A percentile compares a stretch with the other conserved stretches of the same genome.
Conservation (phyloP, 1,284 basidiomycete genomes). For the Tilletia horrida region DNA sequence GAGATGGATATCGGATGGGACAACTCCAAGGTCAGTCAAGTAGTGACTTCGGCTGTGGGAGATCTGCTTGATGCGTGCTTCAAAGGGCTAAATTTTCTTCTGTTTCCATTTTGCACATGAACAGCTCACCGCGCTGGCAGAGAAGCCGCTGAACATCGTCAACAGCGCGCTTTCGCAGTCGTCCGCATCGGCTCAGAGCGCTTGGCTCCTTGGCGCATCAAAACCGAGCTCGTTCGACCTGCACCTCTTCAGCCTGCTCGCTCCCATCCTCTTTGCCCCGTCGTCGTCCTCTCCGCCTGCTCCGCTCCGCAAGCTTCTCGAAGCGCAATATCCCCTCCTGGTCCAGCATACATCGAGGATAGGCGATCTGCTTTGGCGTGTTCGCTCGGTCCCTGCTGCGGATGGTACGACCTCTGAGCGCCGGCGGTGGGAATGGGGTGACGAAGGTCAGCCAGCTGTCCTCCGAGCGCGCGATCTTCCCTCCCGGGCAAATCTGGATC, state of each 20-base stretch:
- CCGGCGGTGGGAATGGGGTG: neutral
- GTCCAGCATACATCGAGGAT: neutral
- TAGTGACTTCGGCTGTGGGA: too few species aligned
- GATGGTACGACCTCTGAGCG: neutral
- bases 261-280: neutral
- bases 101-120: neutral
- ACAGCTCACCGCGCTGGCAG: neutral
- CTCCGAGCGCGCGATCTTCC: neutral
- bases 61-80: neutral
- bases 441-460: neutral
- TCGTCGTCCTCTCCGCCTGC: neutral
- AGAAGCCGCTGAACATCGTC: neutral
- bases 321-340: neutral
- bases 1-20: slow-evolving; percentile 14
- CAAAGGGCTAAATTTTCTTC: too few species aligned
- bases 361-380: neutral
- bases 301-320: neutral
- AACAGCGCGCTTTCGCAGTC: neutral
- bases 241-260: slow-evolving; percentile 13
- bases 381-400: neutral
- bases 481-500: neutral
- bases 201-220: neutral
- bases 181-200: neutral
- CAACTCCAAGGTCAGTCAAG: slow-evolving; percentile 5
- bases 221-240: neutral